Evolutionary conservation across 2,329 filamentous ascomycete species (phyloP).

Genomic region (Cladophialophora immunda): DNA sequence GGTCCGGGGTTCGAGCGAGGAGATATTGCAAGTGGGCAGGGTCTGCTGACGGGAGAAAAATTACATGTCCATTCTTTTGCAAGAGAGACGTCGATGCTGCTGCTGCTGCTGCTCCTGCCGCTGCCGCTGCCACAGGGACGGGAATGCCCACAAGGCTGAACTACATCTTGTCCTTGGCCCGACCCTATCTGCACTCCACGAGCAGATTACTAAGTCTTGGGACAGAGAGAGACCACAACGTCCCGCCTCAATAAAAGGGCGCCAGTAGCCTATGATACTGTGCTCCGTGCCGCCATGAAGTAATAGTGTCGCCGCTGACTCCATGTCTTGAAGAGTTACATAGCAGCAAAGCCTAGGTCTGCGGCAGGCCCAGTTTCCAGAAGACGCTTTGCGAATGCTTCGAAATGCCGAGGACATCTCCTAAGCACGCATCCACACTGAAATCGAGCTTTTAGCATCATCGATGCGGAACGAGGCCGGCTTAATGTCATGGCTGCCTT

Average conservation of each 20-base stretch:
- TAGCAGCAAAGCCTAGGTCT: too few relatives aligned
- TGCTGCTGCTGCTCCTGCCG: background rate
- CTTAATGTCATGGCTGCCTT: too few relatives aligned
- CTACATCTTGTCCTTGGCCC: background rate
- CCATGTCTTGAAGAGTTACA: background rate
- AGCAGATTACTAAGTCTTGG: background rate
- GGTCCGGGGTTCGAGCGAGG: background rate
- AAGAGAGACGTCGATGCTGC: background rate
- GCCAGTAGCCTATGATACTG: background rate
- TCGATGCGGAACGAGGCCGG: too few relatives aligned
- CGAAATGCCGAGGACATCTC: too few relatives aligned
- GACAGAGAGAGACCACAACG: too few relatives aligned
- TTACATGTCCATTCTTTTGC: background rate
- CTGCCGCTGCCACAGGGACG: background rate
- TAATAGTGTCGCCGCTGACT: background rate
- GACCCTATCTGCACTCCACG: background rate
- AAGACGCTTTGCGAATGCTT: too few relatives aligned
- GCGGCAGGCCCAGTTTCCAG: too few relatives aligned
- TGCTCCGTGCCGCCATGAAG: background rate
- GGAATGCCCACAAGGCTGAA: background rate
- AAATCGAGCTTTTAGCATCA: too few relatives aligned
- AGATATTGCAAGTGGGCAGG: conserved; percentile 1
- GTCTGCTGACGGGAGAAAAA: background rate
- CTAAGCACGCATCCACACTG: too few relatives aligned
- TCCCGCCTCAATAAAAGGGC: too few relatives aligned